Conservation (phyloP, 352 stramenopile species). For the Ophiocytium majus region DNA sequence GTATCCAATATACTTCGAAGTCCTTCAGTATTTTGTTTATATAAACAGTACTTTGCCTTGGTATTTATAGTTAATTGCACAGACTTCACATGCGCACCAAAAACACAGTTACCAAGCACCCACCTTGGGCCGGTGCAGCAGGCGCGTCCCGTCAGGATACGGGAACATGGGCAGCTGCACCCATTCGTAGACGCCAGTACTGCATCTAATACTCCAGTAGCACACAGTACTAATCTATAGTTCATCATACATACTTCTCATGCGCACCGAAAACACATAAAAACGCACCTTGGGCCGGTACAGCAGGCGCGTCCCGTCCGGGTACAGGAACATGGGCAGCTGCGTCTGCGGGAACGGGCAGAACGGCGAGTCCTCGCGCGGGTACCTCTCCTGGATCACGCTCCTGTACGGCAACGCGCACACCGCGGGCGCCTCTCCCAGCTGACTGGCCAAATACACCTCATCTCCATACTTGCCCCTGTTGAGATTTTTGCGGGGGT, state of each 20-base stretch:
- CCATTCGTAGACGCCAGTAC: no score
- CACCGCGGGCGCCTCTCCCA: neutral
- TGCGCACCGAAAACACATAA: no score
- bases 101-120: neutral
- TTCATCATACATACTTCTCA: no score
- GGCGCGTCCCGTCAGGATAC: neutral
- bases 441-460: neutral
- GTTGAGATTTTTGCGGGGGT: neutral
- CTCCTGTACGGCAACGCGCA: neutral
- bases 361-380: neutral
- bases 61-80: no score
- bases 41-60: no score
- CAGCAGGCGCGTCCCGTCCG: neutral
- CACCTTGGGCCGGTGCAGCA: neutral
- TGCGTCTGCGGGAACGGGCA: neutral
- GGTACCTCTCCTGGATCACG: neutral
- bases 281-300: neutral
- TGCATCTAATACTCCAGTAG: no score
- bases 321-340: neutral
- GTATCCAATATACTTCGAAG: no score
- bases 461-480: neutral
- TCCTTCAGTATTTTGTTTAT: no score
- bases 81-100: no score
- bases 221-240: no score
- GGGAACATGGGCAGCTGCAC: neutral